Evolutionary conservation across 768 basidiomycete species (phyloP), one percentile per base, ranked within the genome.

Genomic region (Termitomyces sp.): DNA sequence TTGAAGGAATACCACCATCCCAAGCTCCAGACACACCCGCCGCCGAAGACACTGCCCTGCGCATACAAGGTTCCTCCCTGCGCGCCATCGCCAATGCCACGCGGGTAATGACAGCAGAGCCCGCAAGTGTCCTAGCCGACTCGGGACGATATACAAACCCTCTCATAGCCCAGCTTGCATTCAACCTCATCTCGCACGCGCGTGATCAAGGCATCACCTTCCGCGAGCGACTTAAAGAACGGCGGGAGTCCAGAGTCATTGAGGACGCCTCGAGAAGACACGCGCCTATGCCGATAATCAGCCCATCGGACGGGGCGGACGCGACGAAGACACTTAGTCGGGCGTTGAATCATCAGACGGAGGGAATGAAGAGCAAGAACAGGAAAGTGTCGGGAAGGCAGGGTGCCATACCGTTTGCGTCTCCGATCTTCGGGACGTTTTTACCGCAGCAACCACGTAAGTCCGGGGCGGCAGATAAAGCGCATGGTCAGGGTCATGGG

Each of bases 21-120:
- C 56, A 45, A 12, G 62, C 62, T 15, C 51, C 64, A 1, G 31
- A 49, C 33, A 62, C 70, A 10, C 62, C 68, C 20, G 64, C 64
- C 2, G 56, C 53, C 8, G 62, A 72, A 1, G 72, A 75, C 12
- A 61, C 68, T 4, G 66, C 66, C 2, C 50, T 68, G 8, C 55
- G 72, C 7, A 68, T 69, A 7, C 90, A 92, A 65, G 88, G 90
- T 1, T 70, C 85, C 0, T 81, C 88, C 0, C 68, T 94, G 2
- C 82, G 83, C 6, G 92, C 92, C 1, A 91, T 94, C 55, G 81
- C 82, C 18, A 86, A 92, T 55, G 90, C 92, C 1, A 93, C 88
- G 1, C 83, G 92, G 3, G 87, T 93, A n/a, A 92, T 94, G 90
- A 88, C 88, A 0, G 78, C 83, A 2, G 90, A 90, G 63, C 81